Percentiles rank a stretch among this genome's conserved stretches.
These are phyloP conservation scores for Colletotrichum lupini DNA, from an alignment of 2,329 filamentous ascomycete genomes.

Conservation along the genomic window DNA sequence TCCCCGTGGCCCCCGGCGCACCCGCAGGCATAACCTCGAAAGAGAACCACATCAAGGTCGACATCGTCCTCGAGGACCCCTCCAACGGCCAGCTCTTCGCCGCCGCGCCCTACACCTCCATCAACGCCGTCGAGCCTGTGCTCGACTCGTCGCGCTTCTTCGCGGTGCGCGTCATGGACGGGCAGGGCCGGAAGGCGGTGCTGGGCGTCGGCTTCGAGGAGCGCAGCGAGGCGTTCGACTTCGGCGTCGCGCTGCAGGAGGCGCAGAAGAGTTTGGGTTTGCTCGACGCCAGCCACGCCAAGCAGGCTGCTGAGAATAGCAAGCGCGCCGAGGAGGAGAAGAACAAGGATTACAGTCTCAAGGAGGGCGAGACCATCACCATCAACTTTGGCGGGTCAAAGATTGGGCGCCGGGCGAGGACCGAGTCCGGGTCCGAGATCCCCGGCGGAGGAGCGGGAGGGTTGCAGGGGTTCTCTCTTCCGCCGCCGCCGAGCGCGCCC, in stretches of 20 bases:
- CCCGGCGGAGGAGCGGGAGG: slow-evolving; percentile 37
- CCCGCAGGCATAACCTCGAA: slow-evolving; percentile 36
- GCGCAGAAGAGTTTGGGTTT: slow-evolving; percentile 76
- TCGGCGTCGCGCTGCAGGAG: slow-evolving; percentile 83
- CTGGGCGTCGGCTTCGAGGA: slow-evolving; percentile 91
- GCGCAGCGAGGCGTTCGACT: slow-evolving; percentile 86
- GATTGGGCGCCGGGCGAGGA: slow-evolving; percentile 55
- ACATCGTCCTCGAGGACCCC: slow-evolving; percentile 83
- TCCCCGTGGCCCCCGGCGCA: slow-evolving; percentile 28
- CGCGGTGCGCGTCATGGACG: slow-evolving; percentile 82
- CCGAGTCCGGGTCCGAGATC: slow-evolving; percentile 43
- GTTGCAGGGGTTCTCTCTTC: slow-evolving; percentile 75
- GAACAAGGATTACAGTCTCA: slow-evolving; percentile 84
- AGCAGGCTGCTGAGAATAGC: slow-evolving; percentile 49
- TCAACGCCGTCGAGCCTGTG: slow-evolving; percentile 78
- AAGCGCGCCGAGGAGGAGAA: slow-evolving; percentile 56
- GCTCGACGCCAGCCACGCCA: slow-evolving; percentile 53
- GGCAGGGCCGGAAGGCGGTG: slow-evolving; percentile 78
- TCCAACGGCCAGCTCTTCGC: slow-evolving; percentile 81
- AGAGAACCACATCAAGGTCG: slow-evolving; percentile 71
- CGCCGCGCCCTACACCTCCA: slow-evolving; percentile 79
- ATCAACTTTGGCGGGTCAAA: slow-evolving; percentile 75
- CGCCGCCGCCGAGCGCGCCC: slow-evolving; percentile 70
- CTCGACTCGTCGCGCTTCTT: slow-evolving; percentile 87
- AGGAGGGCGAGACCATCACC: slow-evolving; percentile 90